A percentile compares a stretch with the other conserved stretches of the same genome.
These are phyloP conservation scores for Carex scoparia DNA, from an alignment of 176 grass and related monocot genomes.

Conservation along the genomic window DNA sequence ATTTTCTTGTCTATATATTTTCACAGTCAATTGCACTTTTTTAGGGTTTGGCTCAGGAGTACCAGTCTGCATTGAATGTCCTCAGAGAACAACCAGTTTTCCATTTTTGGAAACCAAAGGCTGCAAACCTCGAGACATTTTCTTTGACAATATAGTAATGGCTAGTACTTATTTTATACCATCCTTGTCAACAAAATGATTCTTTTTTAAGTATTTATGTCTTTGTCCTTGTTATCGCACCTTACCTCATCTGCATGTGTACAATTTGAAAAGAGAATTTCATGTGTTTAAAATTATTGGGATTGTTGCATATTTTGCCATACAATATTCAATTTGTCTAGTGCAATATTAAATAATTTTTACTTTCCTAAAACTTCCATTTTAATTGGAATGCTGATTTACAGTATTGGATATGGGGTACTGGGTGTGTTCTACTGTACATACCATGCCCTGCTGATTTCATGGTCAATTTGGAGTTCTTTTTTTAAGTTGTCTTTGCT, in stretches of 20 bases:
- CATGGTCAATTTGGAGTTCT: background rate
- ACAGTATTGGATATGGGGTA: background rate
- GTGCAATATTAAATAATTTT: background rate
- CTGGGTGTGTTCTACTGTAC: too few species aligned
- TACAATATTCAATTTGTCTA: too few species aligned
- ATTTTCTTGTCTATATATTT: too few species aligned
- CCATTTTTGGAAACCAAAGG: slow-evolving; percentile 43
- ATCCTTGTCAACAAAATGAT: slow-evolving; percentile 6
- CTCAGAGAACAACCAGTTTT: slow-evolving; percentile 50
- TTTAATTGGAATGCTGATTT: background rate
- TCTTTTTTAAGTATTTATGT: background rate
- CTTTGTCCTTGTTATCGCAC: background rate
- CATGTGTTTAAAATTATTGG: background rate
- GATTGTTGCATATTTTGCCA: background rate
- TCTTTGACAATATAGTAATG: background rate
- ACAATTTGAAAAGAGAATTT: background rate
- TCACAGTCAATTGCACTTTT: too few species aligned
- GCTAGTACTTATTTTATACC: background rate
- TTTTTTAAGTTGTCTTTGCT: too few species aligned
- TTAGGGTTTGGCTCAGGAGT: slow-evolving; percentile 50
- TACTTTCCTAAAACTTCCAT: background rate
- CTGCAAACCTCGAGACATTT: slow-evolving; percentile 38
- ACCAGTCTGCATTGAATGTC: slow-evolving; percentile 44
- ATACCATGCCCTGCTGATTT: too few species aligned
- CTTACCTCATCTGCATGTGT: background rate